phyloP scores from a whole-genome alignment of 768 basidiomycete genomes.

The Neoboletus brunneissimus region DNA sequence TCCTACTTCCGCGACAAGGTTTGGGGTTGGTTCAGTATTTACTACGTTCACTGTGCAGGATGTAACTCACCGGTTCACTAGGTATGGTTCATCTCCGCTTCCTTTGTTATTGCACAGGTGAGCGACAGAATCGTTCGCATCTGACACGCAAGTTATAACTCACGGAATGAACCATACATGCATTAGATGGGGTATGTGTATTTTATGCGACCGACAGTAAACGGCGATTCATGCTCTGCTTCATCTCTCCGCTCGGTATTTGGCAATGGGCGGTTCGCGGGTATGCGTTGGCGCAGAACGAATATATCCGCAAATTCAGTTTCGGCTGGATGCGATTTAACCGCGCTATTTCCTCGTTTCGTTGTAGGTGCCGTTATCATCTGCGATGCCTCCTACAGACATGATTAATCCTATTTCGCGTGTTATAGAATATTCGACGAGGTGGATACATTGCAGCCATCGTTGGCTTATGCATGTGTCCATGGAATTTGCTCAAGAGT shows the following conservation, averaged over 20 bases:
- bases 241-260: not conserved
- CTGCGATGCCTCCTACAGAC: not conserved
- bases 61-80: conserved; percentile 24
- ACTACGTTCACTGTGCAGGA: not conserved
- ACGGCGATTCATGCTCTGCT: conserved; percentile 17
- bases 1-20: conserved; percentile 63
- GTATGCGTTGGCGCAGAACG: conserved; percentile 41
- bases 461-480: conserved; percentile 71
- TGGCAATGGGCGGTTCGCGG: conserved; percentile 6
- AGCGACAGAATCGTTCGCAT: conserved; percentile 1
- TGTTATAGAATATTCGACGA: conserved; percentile 67
- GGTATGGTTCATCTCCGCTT: conserved; percentile 77
- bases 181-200: conserved; percentile 28
- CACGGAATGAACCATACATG: not conserved
- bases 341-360: conserved; percentile 72
- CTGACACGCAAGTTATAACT: conserved; percentile 6
- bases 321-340: conserved; percentile 80
- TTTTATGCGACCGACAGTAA: conserved; percentile 1
- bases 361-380: conserved; percentile 44
- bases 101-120: conserved; percentile 78
- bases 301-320: conserved; percentile 84
- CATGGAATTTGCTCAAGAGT: conserved; percentile 72
- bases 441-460: conserved; percentile 83
- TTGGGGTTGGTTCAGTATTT: conserved; percentile 43
- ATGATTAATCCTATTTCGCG: not conserved